phyloP scores from a whole-genome alignment of 768 basidiomycete species.

The Lentinula boryana region DNA sequence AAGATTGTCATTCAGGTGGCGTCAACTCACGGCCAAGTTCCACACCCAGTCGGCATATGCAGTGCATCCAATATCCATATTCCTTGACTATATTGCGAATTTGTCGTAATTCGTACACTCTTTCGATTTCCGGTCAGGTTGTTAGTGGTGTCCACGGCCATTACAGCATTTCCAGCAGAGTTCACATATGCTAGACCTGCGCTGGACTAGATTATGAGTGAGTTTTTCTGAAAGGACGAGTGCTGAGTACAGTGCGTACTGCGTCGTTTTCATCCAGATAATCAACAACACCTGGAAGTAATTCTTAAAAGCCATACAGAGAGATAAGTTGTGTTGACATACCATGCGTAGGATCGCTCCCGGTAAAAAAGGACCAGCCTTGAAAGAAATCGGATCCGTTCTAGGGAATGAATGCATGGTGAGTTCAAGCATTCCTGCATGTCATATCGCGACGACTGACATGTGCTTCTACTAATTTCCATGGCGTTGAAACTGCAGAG shows the following conservation, averaged over 20 bases:
- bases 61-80: slow-evolving; percentile 78
- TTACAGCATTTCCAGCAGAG: slow-evolving; percentile 67
- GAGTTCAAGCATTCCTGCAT: not conserved
- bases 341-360: slow-evolving; percentile 74
- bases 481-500: slow-evolving; percentile 37
- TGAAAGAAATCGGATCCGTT: slow-evolving; percentile 73
- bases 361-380: slow-evolving; percentile 71
- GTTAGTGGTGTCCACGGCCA: slow-evolving; percentile 84
- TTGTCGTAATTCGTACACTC: slow-evolving; percentile 73
- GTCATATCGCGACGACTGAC: slow-evolving; percentile 27
- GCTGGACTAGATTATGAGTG: slow-evolving; percentile 4
- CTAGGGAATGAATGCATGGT: slow-evolving; percentile 23
- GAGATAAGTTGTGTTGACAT: slow-evolving; percentile 4
- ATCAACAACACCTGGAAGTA: slow-evolving; percentile 34
- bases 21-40: slow-evolving; percentile 39
- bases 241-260: slow-evolving; percentile 28
- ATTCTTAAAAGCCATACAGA: slow-evolving; percentile 7
- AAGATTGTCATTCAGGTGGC: not conserved
- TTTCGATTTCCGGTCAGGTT: slow-evolving; percentile 61
- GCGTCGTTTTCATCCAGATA: slow-evolving; percentile 61
- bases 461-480: slow-evolving; percentile 56
- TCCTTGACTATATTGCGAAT: slow-evolving; percentile 53
- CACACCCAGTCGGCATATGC: slow-evolving; percentile 73
- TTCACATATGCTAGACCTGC: slow-evolving; percentile 59
- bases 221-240: not conserved